phyloP scores from a whole-genome alignment of 768 basidiomycete species.

The Infundibulicybe gibba region DNA sequence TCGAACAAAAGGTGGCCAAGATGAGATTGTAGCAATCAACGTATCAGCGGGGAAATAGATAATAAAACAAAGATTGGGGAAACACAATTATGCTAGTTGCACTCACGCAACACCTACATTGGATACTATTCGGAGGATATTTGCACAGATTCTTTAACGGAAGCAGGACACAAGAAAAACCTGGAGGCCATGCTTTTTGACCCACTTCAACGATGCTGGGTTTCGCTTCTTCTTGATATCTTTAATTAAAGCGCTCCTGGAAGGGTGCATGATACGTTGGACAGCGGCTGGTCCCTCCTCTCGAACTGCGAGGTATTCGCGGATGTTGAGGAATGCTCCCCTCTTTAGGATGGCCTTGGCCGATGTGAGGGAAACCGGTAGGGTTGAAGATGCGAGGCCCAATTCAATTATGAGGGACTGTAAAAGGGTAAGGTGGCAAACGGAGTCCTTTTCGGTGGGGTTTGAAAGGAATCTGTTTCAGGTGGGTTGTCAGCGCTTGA shows the following conservation, averaged over 20 bases:
- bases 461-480: conserved; percentile 46
- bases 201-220: conserved; percentile 45
- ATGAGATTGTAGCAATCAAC: too few species aligned
- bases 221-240: conserved; percentile 49
- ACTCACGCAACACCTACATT: too few species aligned
- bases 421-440: conserved; percentile 55
- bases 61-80: too few species aligned
- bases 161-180: conserved; percentile 59
- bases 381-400: conserved; percentile 48
- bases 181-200: conserved; percentile 60
- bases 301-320: conserved; percentile 68
- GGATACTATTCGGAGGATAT: too few species aligned
- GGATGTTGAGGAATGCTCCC: conserved; percentile 66
- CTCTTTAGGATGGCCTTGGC: conserved; percentile 69
- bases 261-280: conserved; percentile 58
- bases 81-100: too few species aligned
- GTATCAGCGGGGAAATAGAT: too few species aligned
- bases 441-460: conserved; percentile 38
- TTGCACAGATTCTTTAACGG: too few species aligned
- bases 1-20: too few species aligned
- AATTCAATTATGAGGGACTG: conserved; percentile 77
- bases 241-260: conserved; percentile 55
- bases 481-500: not conserved
- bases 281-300: conserved; percentile 60
- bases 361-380: conserved; percentile 59